These are phyloP conservation scores for Clarireedia homoeocarpa DNA, from an alignment of 2,329 filamentous ascomycete genomes.

Conservation along the genomic window DNA sequence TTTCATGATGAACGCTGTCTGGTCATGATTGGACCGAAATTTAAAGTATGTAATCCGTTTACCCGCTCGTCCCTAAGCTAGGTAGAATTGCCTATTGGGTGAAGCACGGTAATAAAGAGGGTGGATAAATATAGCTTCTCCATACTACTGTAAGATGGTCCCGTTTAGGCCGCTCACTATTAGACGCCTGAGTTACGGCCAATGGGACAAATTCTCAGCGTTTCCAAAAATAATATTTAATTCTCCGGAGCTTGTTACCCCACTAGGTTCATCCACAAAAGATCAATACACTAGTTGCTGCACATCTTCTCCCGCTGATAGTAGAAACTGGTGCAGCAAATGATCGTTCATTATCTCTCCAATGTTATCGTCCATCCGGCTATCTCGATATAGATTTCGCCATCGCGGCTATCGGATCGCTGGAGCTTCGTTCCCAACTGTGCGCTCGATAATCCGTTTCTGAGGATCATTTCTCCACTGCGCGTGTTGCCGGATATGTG, in stretches of 20 bases:
- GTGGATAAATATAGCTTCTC: slow-evolving; percentile 4
- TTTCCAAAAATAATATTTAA: not conserved
- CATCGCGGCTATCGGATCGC: slow-evolving; percentile 1
- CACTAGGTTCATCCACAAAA: not conserved
- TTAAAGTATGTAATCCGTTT: not conserved
- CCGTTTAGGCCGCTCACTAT: not conserved
- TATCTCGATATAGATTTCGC: not conserved
- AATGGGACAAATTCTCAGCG: not conserved
- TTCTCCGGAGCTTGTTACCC: not conserved
- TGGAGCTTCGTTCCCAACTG: not conserved
- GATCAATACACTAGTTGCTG: too few species aligned
- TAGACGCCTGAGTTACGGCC: not conserved
- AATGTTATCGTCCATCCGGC: not conserved
- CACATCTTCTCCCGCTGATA: too few species aligned
- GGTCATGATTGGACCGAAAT: too few species aligned
- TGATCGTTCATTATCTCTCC: not conserved
- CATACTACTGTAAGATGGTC: too few species aligned
- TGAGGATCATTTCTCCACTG: too few species aligned
- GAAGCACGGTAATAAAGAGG: not conserved
- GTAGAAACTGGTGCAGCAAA: not conserved
- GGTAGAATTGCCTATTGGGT: not conserved
- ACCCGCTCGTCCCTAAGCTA: not conserved
- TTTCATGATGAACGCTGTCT: not conserved
- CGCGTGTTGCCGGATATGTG: not conserved
- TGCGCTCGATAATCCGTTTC: too few species aligned